Conservation (phyloP, 192 early-diverging fungal species). For the Allomyces javanicus region DNA sequence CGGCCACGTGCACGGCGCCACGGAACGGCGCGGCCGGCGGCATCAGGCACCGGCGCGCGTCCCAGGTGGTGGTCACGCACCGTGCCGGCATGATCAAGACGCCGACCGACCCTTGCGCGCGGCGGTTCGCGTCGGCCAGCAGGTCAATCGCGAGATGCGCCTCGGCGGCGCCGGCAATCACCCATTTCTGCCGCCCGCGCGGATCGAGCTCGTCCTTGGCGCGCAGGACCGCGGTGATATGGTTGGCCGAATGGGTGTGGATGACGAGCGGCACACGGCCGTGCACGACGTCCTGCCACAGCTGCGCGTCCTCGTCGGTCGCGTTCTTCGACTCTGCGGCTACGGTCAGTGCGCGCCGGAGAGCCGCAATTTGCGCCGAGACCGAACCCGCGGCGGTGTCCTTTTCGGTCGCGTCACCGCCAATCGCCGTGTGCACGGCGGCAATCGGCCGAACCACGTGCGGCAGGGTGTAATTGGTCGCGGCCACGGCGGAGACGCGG, state of each 20-base stretch:
- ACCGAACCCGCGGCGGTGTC: neutral
- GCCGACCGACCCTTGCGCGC: neutral
- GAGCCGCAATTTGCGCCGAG: neutral
- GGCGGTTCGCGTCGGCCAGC: neutral
- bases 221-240: neutral
- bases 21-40: conserved; percentile 31
- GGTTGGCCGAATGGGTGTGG: neutral
- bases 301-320: neutral
- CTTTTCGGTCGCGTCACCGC: neutral
- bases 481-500: neutral
- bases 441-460: neutral
- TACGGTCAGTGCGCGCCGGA: neutral
- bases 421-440: neutral
- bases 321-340: neutral
- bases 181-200: neutral
- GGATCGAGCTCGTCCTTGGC: neutral
- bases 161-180: neutral
- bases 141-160: neutral
- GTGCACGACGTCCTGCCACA: neutral
- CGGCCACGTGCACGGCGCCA: conserved; percentile 30
- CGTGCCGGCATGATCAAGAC: neutral
- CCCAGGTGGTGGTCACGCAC: neutral
- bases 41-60: neutral
- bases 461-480: neutral
- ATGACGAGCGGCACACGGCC: neutral